Conservation (phyloP, 768 basidiomycete species). For the Kwoniella europaea region DNA sequence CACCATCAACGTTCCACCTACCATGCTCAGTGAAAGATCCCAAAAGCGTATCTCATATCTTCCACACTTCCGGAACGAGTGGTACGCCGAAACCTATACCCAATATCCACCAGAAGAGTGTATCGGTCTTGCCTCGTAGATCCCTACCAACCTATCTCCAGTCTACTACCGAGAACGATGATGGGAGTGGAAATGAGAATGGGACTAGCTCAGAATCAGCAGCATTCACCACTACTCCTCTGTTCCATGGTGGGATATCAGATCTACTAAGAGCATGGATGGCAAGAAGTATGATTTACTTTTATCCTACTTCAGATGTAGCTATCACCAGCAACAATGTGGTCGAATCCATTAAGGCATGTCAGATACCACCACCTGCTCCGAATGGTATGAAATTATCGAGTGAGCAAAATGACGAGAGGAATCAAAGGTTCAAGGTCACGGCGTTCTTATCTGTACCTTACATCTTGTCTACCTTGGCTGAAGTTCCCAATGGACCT, state of each 20-base stretch:
- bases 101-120: constrained; percentile 59
- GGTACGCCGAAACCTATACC: constrained; percentile 62
- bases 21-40: constrained; percentile 8
- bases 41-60: constrained; percentile 48
- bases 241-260: constrained; percentile 61
- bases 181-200: too few species aligned
- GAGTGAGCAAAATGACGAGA: constrained; percentile 15
- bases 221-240: constrained; percentile 63
- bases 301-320: constrained; percentile 62
- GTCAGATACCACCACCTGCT: constrained; percentile 14
- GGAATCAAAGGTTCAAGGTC: constrained; percentile 30
- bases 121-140: constrained; percentile 44
- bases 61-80: constrained; percentile 64
- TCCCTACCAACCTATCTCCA: constrained; percentile 49
- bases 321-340: constrained; percentile 64
- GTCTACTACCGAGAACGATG: constrained; percentile 17
- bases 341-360: constrained; percentile 58
- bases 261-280: constrained; percentile 63
- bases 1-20: not conserved
- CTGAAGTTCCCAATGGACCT: constrained; percentile 61
- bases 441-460: constrained; percentile 55
- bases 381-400: constrained; percentile 4
- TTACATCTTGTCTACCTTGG: constrained; percentile 61
- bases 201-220: constrained; percentile 47
- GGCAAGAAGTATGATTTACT: constrained; percentile 60